These are phyloP conservation scores for Syzygium jambos DNA, from an alignment of 345 rosid species.

Conservation along the genomic window DNA sequence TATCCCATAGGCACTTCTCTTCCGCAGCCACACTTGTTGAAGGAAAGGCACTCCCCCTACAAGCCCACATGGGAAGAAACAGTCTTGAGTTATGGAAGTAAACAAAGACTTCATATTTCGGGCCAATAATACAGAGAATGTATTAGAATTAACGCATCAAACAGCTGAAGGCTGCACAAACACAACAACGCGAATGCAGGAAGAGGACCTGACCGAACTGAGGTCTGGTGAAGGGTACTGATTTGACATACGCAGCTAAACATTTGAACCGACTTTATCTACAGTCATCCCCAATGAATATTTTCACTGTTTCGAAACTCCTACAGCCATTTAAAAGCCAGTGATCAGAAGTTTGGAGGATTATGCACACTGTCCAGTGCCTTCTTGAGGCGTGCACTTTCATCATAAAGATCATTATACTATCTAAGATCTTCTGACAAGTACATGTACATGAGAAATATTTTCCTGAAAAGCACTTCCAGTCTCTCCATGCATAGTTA, in stretches of 20 bases:
- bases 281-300: neutral
- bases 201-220: neutral
- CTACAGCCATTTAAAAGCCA: neutral
- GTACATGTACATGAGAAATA: neutral
- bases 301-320: neutral
- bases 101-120: neutral
- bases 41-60: constrained; percentile 92
- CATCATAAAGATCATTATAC: neutral
- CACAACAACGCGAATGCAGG: neutral
- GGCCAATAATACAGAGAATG: neutral
- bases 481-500: neutral
- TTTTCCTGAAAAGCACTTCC: neutral
- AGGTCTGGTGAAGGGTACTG: neutral
- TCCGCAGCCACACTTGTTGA: constrained; percentile 51
- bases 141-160: neutral
- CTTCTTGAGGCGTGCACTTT: neutral
- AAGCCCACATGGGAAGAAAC: neutral
- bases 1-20: constrained; percentile 69
- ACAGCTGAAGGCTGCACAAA: neutral
- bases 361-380: neutral
- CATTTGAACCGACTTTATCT: neutral
- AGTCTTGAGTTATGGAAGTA: neutral
- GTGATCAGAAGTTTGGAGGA: neutral
- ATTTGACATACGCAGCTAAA: neutral
- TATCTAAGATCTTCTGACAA: neutral